Evolutionary conservation across 768 basidiomycete species (phyloP).

Genomic region (Xerocomellus chrysenteron): DNA sequence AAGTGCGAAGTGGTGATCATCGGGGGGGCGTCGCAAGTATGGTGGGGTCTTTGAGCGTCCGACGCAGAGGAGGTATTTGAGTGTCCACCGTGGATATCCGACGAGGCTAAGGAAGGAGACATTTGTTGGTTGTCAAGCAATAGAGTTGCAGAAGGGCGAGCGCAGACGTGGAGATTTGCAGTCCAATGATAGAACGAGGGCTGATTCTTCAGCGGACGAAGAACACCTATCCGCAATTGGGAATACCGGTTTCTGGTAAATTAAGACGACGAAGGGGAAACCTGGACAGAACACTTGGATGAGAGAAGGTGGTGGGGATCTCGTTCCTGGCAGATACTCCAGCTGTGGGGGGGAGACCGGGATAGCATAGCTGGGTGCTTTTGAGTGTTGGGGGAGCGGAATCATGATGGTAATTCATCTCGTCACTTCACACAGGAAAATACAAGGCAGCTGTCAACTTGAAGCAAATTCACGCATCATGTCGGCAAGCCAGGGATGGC

Average conservation of each 20-base stretch:
- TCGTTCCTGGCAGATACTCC: constrained; percentile 12
- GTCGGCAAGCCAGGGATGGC: constrained; percentile 10
- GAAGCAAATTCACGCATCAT: constrained; percentile 24
- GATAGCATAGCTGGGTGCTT: constrained; percentile 13
- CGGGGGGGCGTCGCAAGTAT: constrained; percentile 8
- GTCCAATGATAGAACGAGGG: constrained; percentile 18
- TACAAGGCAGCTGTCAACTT: constrained; percentile 17
- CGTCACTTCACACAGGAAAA: constrained; percentile 30
- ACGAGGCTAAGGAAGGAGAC: constrained; percentile 27
- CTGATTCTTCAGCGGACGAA: constrained; percentile 19
- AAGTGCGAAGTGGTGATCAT: constrained; percentile 19
- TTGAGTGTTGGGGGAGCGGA: constrained; percentile 21
- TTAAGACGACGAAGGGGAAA: neutral
- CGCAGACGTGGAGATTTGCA: constrained; percentile 32
- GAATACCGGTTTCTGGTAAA: constrained; percentile 19
- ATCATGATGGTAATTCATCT: constrained; percentile 23
- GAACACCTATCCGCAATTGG: constrained; percentile 13
- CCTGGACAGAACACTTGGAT: constrained; percentile 4
- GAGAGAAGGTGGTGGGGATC: constrained; percentile 15
- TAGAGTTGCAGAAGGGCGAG: constrained; percentile 22
- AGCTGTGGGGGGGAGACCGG: neutral
- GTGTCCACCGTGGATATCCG: neutral
- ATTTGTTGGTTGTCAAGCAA: constrained; percentile 35
- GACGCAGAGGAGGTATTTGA: constrained; percentile 29
- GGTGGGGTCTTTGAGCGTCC: neutral